Evolutionary conservation across 2,329 filamentous ascomycete species (phyloP), one percentile per base, ranked within the genome.

Genomic region (Biscogniauxia mediterranea): DNA sequence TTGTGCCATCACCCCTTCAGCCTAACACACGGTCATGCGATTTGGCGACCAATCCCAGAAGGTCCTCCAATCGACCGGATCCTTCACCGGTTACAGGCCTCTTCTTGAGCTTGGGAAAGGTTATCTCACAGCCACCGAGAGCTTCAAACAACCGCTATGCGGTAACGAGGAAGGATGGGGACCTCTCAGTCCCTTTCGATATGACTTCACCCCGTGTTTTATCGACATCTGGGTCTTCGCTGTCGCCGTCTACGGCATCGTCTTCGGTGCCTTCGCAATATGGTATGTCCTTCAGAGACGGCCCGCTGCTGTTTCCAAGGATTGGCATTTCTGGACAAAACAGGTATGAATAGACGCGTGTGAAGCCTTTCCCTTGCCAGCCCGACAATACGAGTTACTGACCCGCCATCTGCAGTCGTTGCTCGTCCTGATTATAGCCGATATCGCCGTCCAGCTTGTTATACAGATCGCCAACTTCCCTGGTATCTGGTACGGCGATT

Each of bases 171-270:
- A 98, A 78, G 96, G 95, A 71, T 99, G 95, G 95, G 96, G 96
- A 1, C 95, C 95, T 21, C 74, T 99, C 74, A 97, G 93, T 77
- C 88, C 89, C 42, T 83, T 88, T 68, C 85, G 94, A 75, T 97
- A 92, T 77, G 95, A 99, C 79, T 93, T 99, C 71, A 98, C 95
- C 17, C 94, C 95, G 50, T 99, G 95, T 80, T 99, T 99, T 74
- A 88, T 98, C 70, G 96, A 99, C 75, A 86, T 96, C 21, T 93
- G 92, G 86, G 86, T 98, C 61, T 86, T 90, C 38, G 79, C 83
- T 1, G 91, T 97, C 26, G 91, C 92, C 8, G 83, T 82, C 15
- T 96, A 89, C 79, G 93, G 94, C 17, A 81, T 97, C 23, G 59
- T 97, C 23, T 83, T 89, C 65, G 95, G 95, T 61, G 83, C 87